These are phyloP conservation scores for Coemansia sp. DNA, from an alignment of 192 early-diverging fungal genomes.

Conservation along the genomic window DNA sequence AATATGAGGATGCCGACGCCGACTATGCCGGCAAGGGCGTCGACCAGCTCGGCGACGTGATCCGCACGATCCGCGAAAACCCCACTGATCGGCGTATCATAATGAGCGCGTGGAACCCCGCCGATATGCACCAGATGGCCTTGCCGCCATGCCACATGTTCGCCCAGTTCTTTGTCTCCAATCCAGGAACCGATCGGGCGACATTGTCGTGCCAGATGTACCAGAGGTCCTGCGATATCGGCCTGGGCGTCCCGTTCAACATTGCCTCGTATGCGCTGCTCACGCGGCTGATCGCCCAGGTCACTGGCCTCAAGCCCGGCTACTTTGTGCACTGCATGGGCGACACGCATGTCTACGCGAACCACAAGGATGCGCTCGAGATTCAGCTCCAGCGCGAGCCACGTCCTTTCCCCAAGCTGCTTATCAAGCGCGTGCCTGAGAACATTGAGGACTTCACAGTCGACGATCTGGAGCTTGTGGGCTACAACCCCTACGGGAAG, in stretches of 20 bases:
- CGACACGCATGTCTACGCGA: slow-evolving; percentile 90
- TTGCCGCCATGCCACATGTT: slow-evolving; percentile 98
- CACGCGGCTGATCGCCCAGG: slow-evolving; percentile 84
- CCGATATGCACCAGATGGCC: slow-evolving; percentile 86
- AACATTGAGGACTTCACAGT: slow-evolving; percentile 71
- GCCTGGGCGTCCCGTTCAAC: slow-evolving; percentile 97
- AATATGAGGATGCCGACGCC: slow-evolving; percentile 74
- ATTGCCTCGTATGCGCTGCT: slow-evolving; percentile 95
- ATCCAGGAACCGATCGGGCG: slow-evolving; percentile 53
- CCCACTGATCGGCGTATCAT: slow-evolving; percentile 92
- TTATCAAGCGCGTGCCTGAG: slow-evolving; percentile 56
- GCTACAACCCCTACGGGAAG: slow-evolving; percentile 82
- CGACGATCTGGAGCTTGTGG: slow-evolving; percentile 77
- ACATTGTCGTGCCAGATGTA: slow-evolving; percentile 90
- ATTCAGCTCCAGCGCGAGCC: slow-evolving; percentile 76
- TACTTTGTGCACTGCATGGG: slow-evolving; percentile 92
- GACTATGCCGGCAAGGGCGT: slow-evolving; percentile 91
- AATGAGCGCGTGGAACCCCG: slow-evolving; percentile 95
- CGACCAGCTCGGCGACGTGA: slow-evolving; percentile 87
- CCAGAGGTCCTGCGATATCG: slow-evolving; percentile 93
- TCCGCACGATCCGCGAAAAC: slow-evolving; percentile 77
- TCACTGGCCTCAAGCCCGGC: slow-evolving; percentile 77
- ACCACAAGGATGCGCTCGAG: slow-evolving; percentile 85
- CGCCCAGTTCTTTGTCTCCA: slow-evolving; percentile 94
- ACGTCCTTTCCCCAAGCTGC: slow-evolving; percentile 75